These are phyloP conservation scores for Aspergillus taichungensis DNA, from an alignment of 495 filamentous ascomycete species.

Conservation along the genomic window DNA sequence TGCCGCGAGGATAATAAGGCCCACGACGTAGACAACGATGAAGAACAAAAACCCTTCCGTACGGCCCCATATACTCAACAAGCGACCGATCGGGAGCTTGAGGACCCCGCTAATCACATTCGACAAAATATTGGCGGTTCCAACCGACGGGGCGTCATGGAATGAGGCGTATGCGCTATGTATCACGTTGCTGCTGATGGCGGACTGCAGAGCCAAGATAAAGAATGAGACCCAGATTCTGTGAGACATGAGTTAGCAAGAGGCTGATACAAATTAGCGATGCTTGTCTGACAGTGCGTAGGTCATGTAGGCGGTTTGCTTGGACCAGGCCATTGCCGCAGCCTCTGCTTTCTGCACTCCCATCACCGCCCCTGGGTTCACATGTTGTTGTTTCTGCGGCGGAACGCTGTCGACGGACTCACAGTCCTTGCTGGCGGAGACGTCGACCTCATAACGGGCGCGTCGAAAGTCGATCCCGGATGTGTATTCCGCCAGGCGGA, in stretches of 20 bases:
- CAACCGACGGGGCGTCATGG: slow-evolving; percentile 26
- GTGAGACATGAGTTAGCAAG: neutral
- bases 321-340: slow-evolving; percentile 34
- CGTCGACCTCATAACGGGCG: too few relatives aligned
- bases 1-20: slow-evolving; percentile 38
- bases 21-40: slow-evolving; percentile 26
- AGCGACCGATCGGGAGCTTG: slow-evolving; percentile 60
- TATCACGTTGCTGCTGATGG: slow-evolving; percentile 27
- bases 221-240: slow-evolving; percentile 40
- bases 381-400: too few relatives aligned
- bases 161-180: slow-evolving; percentile 32
- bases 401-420: too few relatives aligned
- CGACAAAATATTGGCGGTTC: slow-evolving; percentile 26
- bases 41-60: slow-evolving; percentile 42
- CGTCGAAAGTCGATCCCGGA: too few relatives aligned
- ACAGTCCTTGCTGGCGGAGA: too few relatives aligned
- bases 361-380: neutral
- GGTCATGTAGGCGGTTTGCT: slow-evolving; percentile 19
- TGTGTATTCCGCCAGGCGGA: too few relatives aligned
- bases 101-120: slow-evolving; percentile 55
- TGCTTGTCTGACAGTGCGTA: slow-evolving; percentile 29
- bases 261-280: slow-evolving; percentile 5
- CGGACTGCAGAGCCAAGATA: slow-evolving; percentile 31
- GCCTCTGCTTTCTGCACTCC: slow-evolving; percentile 38
- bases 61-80: slow-evolving; percentile 59